Base-by-base conservation (phyloP, 1,139 yeast species). In the Blastobotrys persicus region DNA sequence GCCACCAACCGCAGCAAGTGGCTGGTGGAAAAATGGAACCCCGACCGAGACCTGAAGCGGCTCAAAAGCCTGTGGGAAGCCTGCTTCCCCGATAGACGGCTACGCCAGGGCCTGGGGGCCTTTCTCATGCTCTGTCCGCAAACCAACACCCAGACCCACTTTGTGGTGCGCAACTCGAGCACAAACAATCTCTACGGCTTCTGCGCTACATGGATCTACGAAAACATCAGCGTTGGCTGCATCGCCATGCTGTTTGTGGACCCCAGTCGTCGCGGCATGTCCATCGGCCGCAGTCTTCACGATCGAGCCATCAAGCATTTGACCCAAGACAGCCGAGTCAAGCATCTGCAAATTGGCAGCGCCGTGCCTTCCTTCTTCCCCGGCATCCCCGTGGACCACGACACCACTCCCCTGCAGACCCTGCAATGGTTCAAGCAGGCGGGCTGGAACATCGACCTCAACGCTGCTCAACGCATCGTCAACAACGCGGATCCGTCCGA, bases 151-250 rank as follows among this genome's bases (percentile, higher is more conserved):
- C 64, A 61, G 34, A 61, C 70, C 44, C 83, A 79, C 59, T 81
- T 81, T 62, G 79, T 82, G 45, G 83, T 81, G 18, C 66, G 85
- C 45, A 81, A 81, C 61, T 76, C 84, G 2, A 75, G 81, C 12
- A 69, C 81, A 35, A 80, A 80, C 55, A 73, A 78, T 26, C 59
- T 81, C 17, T 79, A 79, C 57, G 87, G 87, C 3, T 66, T 79
- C 17, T 72, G 79, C n/a, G 67, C 79, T 32, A 79, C 85, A 0
- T 80, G 85, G 84, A 75, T 76, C 4, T 59, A 59, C 42, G 72
- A 66, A 26, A 51, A 57, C 31, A 54, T 57, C 11, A 65, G 61
- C 52, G 62, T 66, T 6, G 87, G 87, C 0, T 69, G 75, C 39
- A 70, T 81, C 2, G 57, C 77, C 48, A 74, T 73, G 62, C 56